Evolutionary conservation across 768 basidiomycete species (phyloP), one percentile per base, ranked within the genome.

Genomic region (Suillus decipiens): DNA sequence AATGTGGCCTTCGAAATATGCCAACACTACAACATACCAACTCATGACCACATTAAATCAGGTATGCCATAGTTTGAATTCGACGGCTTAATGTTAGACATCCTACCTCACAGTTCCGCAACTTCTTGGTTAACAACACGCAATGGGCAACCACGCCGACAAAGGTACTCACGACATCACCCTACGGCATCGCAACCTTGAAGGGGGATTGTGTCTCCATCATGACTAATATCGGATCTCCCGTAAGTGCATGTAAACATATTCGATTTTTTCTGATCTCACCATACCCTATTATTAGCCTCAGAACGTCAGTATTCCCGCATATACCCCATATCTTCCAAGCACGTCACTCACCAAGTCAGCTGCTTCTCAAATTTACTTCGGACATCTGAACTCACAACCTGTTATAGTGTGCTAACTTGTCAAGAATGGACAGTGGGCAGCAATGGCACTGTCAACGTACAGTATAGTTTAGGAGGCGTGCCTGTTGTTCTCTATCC

Each of bases 161-260:
- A 34, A 70, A 85, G 62, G 80, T 91, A 17, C 73, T 91, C 28
- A 79, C 83, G 7, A 69, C 78, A 17, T 82, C 81, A 45, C 69
- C 77, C 11, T 72, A 83, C 63, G 84, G 85, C 34, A 73, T 92
- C n/a, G 86, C 83, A 19, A 75, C 92, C 64, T 81, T 83, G 76
- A 91, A 89, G 68, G 89, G 88, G 14, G 69, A 78, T 22, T 82
- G 89, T 11, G 76, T 90, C 56, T 80, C 85, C 14, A 74, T 92
- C 45, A 65, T 88, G 65, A 92, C 89, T 28, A 90, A 88, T 74
- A 84, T 91, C 64, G 91, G 89, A 37, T 89, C 89, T 61, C 88
- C 89, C 24, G 89, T 90, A 70, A 61, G 82, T 65, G 53, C 47
- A 28, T 50, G 33, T 24, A 54, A 45, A 24, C 47, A 55, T 8